phyloP scores from a whole-genome alignment of 106 monocot species.

The Ottelia alismoides region DNA sequence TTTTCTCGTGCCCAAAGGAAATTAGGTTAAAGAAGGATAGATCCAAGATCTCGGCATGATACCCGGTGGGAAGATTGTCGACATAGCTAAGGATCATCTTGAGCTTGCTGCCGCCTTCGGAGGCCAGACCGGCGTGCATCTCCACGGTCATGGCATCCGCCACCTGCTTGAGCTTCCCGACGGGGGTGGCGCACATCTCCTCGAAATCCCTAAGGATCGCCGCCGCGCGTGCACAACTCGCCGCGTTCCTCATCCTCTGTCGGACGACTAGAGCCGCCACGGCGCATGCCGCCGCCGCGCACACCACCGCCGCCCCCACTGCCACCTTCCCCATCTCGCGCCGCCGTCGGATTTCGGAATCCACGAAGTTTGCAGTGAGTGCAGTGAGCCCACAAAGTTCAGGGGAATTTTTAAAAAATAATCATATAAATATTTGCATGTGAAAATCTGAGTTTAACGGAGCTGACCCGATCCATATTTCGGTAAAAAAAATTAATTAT shows the following conservation, averaged over 20 bases:
- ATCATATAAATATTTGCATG: no score
- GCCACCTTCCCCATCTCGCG: slow-evolving; percentile 5
- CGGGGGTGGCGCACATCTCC: slow-evolving; percentile 4
- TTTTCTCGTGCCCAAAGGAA: no score
- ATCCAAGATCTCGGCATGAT: no score
- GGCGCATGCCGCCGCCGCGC: no score
- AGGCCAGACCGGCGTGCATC: slow-evolving; percentile 2
- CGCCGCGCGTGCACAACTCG: background rate
- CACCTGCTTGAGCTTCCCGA: background rate
- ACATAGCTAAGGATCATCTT: slow-evolving; percentile 5
- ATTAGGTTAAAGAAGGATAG: no score
- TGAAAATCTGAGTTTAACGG: no score
- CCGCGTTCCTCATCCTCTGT: background rate
- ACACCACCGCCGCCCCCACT: slow-evolving; percentile 2
- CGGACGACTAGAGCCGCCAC: background rate
- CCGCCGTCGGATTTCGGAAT: no score
- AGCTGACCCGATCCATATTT: no score
- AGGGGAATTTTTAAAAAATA: no score
- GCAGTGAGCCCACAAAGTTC: no score
- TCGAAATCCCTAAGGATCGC: background rate
- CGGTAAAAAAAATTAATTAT: no score
- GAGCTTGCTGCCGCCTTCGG: slow-evolving; percentile 4
- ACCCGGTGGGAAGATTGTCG: slow-evolving; percentile 3
- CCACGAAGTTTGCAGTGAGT: no score
- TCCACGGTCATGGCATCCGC: slow-evolving; percentile 2